phyloP scores from a whole-genome alignment of 805 yeast genomes.

The Debaryomyces tyrocola region DNA sequence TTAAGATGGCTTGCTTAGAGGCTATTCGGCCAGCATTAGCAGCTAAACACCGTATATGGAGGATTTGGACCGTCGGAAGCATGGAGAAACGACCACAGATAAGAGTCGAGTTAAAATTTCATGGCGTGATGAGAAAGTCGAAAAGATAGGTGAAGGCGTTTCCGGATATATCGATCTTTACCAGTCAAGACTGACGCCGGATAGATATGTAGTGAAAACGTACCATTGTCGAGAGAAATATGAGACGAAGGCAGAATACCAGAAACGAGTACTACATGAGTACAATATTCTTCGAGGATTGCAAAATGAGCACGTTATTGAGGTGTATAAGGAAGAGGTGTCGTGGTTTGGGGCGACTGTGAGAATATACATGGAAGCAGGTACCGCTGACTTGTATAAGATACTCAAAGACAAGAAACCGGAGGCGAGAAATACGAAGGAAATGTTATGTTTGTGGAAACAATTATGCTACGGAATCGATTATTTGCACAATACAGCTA shows the following conservation, averaged over 20 bases:
- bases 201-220: constrained; percentile 44
- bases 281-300: constrained; percentile 26
- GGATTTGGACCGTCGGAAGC: neutral
- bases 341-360: constrained; percentile 20
- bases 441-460: constrained; percentile 34
- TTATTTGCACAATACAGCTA: constrained; percentile 33
- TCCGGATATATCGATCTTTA: constrained; percentile 16
- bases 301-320: constrained; percentile 34
- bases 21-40: neutral
- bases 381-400: constrained; percentile 17
- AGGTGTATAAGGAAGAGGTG: constrained; percentile 28
- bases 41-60: neutral
- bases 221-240: constrained; percentile 39
- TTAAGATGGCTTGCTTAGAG: neutral
- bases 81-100: neutral
- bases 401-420: constrained; percentile 8
- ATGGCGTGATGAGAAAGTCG: neutral
- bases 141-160: constrained; percentile 12
- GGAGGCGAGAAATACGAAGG: constrained; percentile 4
- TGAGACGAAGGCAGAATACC: constrained; percentile 42
- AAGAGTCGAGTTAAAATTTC: neutral
- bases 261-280: constrained; percentile 38
- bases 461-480: constrained; percentile 41
- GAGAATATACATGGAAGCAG: constrained; percentile 36
- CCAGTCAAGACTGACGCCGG: constrained; percentile 5